A percentile compares a stretch with the other conserved stretches of the same genome.
Evolutionary conservation across 257 asterid species (phyloP).

Genomic region (Plectranthus barbatus): DNA sequence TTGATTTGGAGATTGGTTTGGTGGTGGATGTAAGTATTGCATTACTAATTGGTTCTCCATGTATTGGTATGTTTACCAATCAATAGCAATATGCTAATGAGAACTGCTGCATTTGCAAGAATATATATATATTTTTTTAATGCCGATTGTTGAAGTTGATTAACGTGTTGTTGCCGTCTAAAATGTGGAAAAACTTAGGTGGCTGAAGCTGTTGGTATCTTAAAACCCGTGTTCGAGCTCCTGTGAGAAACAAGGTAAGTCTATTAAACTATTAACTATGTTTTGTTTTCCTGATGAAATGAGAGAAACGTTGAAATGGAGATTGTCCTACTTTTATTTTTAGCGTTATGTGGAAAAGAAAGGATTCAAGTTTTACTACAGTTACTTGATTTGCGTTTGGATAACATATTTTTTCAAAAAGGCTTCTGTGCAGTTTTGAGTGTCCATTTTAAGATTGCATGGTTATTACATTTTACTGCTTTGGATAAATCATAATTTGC

Average conservation of each 20-base stretch:
- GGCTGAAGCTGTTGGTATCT: neutral
- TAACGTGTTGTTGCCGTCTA: neutral
- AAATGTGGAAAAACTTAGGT: neutral
- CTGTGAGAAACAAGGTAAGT: neutral
- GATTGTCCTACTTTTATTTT: no score
- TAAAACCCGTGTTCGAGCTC: neutral
- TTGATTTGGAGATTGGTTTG: neutral
- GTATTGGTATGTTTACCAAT: neutral
- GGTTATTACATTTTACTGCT: no score
- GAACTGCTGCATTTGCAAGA: neutral
- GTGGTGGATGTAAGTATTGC: neutral
- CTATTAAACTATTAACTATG: no score
- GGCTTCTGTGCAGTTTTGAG: no score
- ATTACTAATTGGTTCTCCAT: neutral
- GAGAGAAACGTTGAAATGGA: no score
- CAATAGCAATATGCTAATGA: neutral
- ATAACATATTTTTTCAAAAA: no score
- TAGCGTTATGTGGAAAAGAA: no score
- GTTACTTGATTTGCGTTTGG: no score
- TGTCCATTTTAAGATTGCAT: no score
- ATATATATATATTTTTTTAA: neutral
- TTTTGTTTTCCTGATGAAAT: no score
- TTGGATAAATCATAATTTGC: no score
- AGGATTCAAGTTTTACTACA: no score
- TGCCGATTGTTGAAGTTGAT: neutral